Evolutionary conservation across 148 eudicot genomes (phyloP).

Genomic region (Nyssa sinensis): DNA sequence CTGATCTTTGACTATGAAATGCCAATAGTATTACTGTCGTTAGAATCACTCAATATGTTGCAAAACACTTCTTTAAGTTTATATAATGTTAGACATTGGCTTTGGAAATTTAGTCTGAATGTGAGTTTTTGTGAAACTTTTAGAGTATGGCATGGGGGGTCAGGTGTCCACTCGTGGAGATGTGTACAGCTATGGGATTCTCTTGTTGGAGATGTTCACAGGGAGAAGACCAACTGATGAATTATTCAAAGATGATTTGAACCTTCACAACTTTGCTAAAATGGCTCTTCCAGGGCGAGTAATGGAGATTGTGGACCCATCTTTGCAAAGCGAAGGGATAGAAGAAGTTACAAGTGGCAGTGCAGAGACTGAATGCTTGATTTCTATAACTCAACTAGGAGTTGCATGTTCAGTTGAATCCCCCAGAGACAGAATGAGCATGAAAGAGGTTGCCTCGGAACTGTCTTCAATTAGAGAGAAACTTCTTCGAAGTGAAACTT

Average conservation of each 20-base stretch:
- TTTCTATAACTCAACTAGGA: constrained; percentile 12
- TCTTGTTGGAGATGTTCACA: constrained; percentile 29
- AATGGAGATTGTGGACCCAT: constrained; percentile 19
- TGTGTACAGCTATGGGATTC: constrained; percentile 24
- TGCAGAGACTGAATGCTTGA: constrained; percentile 17
- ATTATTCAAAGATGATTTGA: too few relatives aligned
- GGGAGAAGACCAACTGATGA: constrained; percentile 23
- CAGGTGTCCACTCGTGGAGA: constrained; percentile 9
- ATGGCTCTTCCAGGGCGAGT: constrained; percentile 14
- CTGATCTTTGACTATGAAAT: too few relatives aligned
- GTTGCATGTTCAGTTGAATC: constrained; percentile 18
- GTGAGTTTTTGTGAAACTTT: background rate
- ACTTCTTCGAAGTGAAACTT: constrained; percentile 11
- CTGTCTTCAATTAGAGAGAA: constrained; percentile 20
- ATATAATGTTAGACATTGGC: too few relatives aligned
- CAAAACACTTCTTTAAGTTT: too few relatives aligned
- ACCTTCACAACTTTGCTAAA: constrained; percentile 19
- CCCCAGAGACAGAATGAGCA: constrained; percentile 23
- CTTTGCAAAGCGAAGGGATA: constrained; percentile 4
- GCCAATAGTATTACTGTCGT: too few relatives aligned
- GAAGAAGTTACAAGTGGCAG: background rate
- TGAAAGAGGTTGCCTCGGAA: constrained; percentile 9
- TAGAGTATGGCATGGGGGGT: constrained; percentile 25
- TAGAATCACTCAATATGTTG: too few relatives aligned
- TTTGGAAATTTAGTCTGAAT: too few relatives aligned